These are phyloP conservation scores for Lactarius vividus DNA, from an alignment of 768 basidiomycete genomes.

Conservation along the genomic window DNA sequence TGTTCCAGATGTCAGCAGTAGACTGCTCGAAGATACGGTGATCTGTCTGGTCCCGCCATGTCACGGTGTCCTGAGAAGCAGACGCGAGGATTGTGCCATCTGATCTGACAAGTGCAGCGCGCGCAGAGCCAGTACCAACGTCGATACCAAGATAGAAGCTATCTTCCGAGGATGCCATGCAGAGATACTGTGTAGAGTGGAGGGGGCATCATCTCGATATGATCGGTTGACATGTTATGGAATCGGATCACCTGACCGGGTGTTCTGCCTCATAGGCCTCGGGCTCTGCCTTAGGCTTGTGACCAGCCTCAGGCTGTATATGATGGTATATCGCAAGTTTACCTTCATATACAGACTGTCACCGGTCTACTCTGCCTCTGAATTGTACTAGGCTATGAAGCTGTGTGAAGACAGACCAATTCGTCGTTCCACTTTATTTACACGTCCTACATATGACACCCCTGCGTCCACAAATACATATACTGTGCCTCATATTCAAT, in stretches of 20 bases:
- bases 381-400: too few relatives aligned
- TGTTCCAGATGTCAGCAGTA: slow-evolving; percentile 80
- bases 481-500: background rate
- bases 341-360: too few relatives aligned
- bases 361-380: too few relatives aligned
- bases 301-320: too few relatives aligned
- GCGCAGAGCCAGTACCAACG: slow-evolving; percentile 92
- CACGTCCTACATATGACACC: too few relatives aligned
- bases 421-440: too few relatives aligned
- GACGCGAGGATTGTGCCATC: slow-evolving; percentile 75
- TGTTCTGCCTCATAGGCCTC: background rate
- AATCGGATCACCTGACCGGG: background rate
- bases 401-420: too few relatives aligned
- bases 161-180: slow-evolving; percentile 37
- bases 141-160: slow-evolving; percentile 71
- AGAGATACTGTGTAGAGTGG: background rate
- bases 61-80: slow-evolving; percentile 75
- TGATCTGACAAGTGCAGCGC: slow-evolving; percentile 74
- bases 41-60: slow-evolving; percentile 81
- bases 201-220: background rate
- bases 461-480: too few relatives aligned
- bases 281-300: too few relatives aligned
- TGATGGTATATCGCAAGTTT: too few relatives aligned
- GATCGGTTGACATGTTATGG: background rate
- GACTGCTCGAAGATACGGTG: slow-evolving; percentile 97